These are phyloP conservation scores for Taxawa tesnikishii DNA, from an alignment of 2,329 filamentous ascomycete species.

Conservation along the genomic window DNA sequence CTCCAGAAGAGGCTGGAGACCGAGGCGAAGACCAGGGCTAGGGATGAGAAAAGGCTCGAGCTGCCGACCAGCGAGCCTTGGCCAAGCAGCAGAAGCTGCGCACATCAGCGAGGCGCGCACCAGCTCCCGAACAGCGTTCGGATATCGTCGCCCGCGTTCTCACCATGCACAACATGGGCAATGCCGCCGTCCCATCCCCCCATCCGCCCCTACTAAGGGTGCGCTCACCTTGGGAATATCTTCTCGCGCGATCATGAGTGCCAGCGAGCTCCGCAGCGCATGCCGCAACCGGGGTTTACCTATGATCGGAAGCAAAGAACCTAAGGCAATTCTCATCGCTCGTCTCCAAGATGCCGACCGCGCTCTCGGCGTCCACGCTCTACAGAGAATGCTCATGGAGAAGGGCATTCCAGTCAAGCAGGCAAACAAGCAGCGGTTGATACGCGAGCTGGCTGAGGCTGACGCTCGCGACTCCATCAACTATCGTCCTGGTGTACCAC, in stretches of 20 bases:
- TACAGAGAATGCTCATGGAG: background rate
- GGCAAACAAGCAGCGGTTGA: constrained; percentile 7
- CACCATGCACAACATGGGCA: no score
- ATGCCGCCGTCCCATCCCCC: no score
- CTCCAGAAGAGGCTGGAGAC: no score
- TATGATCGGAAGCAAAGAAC: constrained; percentile 9
- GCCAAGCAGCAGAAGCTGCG: no score
- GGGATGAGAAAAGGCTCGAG: no score
- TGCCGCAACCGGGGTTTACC: constrained; percentile 6
- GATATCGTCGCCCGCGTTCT: no score
- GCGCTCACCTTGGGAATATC: no score
- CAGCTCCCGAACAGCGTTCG: no score
- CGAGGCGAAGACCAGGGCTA: no score
- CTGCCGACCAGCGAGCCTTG: no score
- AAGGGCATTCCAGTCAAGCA: background rate
- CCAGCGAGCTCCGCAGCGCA: constrained; percentile 3
- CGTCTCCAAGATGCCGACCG: constrained; percentile 12
- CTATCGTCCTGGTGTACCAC: constrained; percentile 1
- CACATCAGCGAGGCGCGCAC: no score
- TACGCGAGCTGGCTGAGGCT: constrained; percentile 13
- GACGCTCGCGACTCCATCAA: constrained; percentile 12
- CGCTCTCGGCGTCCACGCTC: constrained; percentile 10
- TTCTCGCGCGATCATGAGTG: constrained; percentile 7
- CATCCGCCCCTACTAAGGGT: no score
- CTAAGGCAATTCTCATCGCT: constrained; percentile 6